These are phyloP conservation scores for Zelonia costaricensis DNA, from an alignment of 208 protist genomes.

Conservation along the genomic window DNA sequence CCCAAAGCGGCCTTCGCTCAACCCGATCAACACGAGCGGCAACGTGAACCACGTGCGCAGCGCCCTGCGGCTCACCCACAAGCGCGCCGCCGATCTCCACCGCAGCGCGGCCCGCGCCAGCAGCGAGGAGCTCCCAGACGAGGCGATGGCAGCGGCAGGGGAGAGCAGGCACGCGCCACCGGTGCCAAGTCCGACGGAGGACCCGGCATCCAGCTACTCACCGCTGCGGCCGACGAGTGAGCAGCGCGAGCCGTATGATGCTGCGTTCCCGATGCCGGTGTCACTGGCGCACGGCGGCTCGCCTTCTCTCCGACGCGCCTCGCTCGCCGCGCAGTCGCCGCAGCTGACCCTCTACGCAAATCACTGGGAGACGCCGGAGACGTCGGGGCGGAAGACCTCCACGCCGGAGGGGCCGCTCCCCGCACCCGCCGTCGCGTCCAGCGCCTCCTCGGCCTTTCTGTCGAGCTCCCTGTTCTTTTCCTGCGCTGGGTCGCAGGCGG, in stretches of 20 bases:
- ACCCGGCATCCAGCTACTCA: background rate
- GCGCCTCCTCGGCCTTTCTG: conserved; percentile 22
- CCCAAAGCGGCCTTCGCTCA: conserved; percentile 9
- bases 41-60: conserved; percentile 4
- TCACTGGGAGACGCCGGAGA: background rate
- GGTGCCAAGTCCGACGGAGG: background rate
- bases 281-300: background rate
- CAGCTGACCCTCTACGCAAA: background rate
- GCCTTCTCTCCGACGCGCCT: background rate
- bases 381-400: conserved; percentile 2
- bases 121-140: background rate
- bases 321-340: background rate
- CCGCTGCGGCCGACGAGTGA: no score
- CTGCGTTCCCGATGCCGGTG: background rate
- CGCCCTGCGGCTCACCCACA: background rate
- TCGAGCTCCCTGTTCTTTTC: conserved; percentile 19
- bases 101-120: background rate
- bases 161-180: background rate
- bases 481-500: conserved; percentile 1
- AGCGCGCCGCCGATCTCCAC: background rate
- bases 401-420: background rate
- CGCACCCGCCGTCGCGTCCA: background rate
- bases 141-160: background rate
- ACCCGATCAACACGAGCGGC: conserved; percentile 1
- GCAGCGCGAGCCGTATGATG: background rate